Evolutionary conservation across 305 asterid species (phyloP).

Genomic region (Fraxinus angustifolia): DNA sequence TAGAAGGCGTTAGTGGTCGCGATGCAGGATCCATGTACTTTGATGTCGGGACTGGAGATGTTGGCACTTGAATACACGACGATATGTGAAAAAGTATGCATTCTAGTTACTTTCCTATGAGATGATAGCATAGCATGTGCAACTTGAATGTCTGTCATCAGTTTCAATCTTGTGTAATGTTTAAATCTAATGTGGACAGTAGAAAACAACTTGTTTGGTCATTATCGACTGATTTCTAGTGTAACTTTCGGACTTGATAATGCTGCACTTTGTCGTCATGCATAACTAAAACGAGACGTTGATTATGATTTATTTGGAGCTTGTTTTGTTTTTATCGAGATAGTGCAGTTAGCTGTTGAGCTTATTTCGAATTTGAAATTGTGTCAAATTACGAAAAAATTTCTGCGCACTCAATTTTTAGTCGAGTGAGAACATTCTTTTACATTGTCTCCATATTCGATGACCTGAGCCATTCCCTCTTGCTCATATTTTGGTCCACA

Average conservation of each 20-base stretch:
- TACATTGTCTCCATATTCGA: not conserved
- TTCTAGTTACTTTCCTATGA: not conserved
- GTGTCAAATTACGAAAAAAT: not conserved
- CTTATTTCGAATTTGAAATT: not conserved
- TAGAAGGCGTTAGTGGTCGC: constrained; percentile 32
- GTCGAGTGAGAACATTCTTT: not conserved
- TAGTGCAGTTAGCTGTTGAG: not conserved
- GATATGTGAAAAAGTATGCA: not conserved
- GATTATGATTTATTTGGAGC: not conserved
- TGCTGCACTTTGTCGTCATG: not conserved
- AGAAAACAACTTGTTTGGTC: not conserved
- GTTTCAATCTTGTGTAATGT: not conserved
- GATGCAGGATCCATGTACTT: constrained; percentile 9
- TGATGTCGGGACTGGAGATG: constrained; percentile 19
- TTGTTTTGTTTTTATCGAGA: too few relatives aligned
- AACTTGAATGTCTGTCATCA: not conserved
- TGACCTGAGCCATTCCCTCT: not conserved
- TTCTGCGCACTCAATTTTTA: not conserved
- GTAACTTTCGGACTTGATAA: not conserved
- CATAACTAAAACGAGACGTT: not conserved
- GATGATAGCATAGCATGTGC: not conserved
- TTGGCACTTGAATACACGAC: constrained; percentile 7
- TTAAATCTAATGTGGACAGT: not conserved
- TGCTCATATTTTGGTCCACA: not conserved
- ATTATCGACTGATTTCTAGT: not conserved